phyloP scores from a whole-genome alignment of 192 early-diverging fungal genomes.

The Fimicolochytrium jonesii region DNA sequence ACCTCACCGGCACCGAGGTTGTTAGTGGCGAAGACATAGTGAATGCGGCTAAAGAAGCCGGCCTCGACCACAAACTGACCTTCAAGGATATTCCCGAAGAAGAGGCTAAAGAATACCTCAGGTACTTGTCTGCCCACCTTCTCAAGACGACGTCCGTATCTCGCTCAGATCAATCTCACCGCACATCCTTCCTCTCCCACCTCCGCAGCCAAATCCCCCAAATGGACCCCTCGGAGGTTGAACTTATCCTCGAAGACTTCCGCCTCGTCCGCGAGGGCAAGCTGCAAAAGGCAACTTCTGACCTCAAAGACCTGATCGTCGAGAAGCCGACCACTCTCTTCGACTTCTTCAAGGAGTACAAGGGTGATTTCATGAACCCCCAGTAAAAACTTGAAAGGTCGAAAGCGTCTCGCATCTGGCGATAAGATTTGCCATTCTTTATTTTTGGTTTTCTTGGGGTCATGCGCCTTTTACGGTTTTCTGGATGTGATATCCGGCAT shows the following conservation, averaged over 20 bases:
- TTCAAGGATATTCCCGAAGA: not conserved
- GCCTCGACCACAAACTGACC: not conserved
- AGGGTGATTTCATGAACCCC: constrained; percentile 3
- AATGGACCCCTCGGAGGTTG: not conserved
- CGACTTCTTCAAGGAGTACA: constrained; percentile 13
- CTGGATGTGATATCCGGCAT: too few relatives aligned
- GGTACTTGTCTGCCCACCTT: too few relatives aligned
- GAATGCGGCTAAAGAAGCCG: not conserved
- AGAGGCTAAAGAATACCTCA: not conserved
- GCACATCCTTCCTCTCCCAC: not conserved
- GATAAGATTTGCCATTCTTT: too few relatives aligned
- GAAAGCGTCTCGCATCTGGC: too few relatives aligned
- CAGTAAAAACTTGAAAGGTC: too few relatives aligned
- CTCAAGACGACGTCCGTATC: not conserved
- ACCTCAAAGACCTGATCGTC: not conserved
- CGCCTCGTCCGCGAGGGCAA: not conserved
- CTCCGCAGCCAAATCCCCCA: not conserved
- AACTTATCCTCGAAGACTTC: not conserved
- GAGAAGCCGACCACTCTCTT: not conserved
- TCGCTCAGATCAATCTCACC: not conserved
- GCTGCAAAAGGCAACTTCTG: not conserved
- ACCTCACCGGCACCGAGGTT: too few relatives aligned
- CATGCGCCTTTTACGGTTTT: too few relatives aligned
- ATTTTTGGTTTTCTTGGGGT: too few relatives aligned
- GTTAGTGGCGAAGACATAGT: not conserved